phyloP scores from a whole-genome alignment of 1,284 basidiomycete genomes.

The Exobasidium cylindrosporum region DNA sequence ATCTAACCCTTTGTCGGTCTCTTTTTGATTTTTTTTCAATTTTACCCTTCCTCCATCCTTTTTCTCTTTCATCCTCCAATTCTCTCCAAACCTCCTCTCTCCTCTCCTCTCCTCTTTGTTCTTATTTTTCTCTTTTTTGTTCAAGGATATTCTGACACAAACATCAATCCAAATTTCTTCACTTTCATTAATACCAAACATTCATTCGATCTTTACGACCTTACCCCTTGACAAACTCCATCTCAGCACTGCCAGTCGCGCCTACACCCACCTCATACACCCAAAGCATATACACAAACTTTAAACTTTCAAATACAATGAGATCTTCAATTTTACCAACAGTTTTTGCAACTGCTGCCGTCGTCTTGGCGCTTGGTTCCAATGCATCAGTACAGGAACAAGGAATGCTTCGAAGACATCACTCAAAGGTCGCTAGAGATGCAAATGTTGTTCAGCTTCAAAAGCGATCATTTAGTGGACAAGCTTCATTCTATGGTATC shows the following conservation, averaged over 20 bases:
- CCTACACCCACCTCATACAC: neutral
- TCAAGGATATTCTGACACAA: neutral
- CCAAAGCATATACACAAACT: neutral
- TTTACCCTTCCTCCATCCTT: too few species aligned
- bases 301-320: neutral
- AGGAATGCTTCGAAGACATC: neutral
- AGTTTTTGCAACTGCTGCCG: neutral
- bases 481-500: constrained; percentile 46
- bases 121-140: neutral
- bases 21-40: too few species aligned
- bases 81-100: too few species aligned
- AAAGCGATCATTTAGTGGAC: constrained; percentile 30
- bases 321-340: neutral
- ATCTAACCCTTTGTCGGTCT: too few species aligned
- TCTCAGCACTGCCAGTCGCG: neutral
- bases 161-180: neutral
- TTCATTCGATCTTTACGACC: neutral
- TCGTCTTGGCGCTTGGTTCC: neutral
- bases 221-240: neutral
- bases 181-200: neutral
- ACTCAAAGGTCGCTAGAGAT: constrained; percentile 1
- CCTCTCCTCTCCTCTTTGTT: neutral
- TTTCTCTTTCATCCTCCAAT: too few species aligned
- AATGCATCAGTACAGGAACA: neutral
- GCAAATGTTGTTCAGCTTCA: constrained; percentile 13